These are phyloP conservation scores for Agarophyton chilense DNA, from an alignment of 23 red algal genomes.

Conservation along the genomic window DNA sequence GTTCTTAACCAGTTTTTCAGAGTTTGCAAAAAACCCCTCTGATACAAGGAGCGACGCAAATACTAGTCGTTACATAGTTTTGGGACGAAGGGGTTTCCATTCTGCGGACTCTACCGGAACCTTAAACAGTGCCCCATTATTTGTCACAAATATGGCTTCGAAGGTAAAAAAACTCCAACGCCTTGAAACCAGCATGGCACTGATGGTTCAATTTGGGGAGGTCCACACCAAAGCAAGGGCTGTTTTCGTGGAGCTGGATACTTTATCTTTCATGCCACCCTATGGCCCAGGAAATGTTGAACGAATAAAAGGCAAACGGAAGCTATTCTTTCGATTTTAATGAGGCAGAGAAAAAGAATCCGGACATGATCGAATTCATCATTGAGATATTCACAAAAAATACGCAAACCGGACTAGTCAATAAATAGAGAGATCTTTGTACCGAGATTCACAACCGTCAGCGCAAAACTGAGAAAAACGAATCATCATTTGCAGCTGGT, in stretches of 20 bases:
- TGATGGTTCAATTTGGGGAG: neutral
- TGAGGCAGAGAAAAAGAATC: neutral
- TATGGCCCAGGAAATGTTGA: constrained; percentile 13
- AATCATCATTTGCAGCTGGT: neutral
- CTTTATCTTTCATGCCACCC: constrained; percentile 9
- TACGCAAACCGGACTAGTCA: neutral
- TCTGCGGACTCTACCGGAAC: neutral
- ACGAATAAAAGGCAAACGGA: neutral
- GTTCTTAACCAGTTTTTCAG: too few relatives aligned
- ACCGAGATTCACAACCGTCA: neutral
- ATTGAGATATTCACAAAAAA: neutral
- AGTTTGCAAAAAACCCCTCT: too few relatives aligned
- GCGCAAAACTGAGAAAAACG: neutral
- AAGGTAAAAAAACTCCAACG: constrained; percentile 11
- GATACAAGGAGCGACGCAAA: too few relatives aligned
- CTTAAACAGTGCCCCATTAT: neutral
- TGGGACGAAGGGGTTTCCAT: neutral
- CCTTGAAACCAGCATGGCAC: neutral
- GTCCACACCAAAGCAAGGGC: constrained; percentile 23
- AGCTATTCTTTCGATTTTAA: neutral
- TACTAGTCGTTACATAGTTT: neutral
- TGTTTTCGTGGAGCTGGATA: constrained; percentile 27
- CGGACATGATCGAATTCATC: constrained; percentile 28
- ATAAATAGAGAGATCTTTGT: neutral
- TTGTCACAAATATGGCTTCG: constrained; percentile 41